Evolutionary conservation across 2,329 filamentous ascomycete genomes (phyloP).

Genomic region (Nemania abortiva): DNA sequence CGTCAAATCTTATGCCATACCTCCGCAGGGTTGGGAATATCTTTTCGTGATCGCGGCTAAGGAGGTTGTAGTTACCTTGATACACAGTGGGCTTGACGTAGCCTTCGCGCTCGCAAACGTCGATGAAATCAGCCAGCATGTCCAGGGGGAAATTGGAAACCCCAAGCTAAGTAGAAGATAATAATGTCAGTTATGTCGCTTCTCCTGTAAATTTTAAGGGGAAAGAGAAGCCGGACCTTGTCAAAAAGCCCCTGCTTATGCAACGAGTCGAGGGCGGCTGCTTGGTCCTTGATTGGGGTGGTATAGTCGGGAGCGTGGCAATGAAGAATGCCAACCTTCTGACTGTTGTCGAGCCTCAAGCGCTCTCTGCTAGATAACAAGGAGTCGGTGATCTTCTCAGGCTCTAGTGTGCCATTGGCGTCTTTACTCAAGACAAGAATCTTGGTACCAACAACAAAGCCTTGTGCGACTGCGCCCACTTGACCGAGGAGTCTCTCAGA

Average conservation of each 20-base stretch:
- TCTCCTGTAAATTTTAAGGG: background rate
- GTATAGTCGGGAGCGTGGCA: constrained; percentile 3
- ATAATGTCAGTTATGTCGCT: background rate
- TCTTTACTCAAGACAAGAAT: background rate
- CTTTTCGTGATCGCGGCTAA: background rate
- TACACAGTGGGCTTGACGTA: background rate
- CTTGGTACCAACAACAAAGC: constrained; percentile 5
- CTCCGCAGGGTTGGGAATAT: background rate
- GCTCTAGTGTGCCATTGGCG: background rate
- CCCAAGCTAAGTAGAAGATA: background rate
- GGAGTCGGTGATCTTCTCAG: constrained; percentile 4
- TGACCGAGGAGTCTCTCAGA: no score
- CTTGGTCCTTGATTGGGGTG: constrained; percentile 12
- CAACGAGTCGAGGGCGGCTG: background rate
- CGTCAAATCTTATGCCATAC: background rate
- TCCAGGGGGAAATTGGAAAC: constrained; percentile 3
- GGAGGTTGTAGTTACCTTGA: background rate
- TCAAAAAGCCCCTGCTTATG: background rate
- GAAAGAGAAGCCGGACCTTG: background rate
- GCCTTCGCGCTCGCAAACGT: background rate
- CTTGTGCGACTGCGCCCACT: background rate
- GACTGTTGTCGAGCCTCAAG: background rate
- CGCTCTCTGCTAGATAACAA: background rate
- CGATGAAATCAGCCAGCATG: background rate
- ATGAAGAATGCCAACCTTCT: background rate